Base-by-base conservation (phyloP, 306 rosid species). In the Quercus suber region DNA sequence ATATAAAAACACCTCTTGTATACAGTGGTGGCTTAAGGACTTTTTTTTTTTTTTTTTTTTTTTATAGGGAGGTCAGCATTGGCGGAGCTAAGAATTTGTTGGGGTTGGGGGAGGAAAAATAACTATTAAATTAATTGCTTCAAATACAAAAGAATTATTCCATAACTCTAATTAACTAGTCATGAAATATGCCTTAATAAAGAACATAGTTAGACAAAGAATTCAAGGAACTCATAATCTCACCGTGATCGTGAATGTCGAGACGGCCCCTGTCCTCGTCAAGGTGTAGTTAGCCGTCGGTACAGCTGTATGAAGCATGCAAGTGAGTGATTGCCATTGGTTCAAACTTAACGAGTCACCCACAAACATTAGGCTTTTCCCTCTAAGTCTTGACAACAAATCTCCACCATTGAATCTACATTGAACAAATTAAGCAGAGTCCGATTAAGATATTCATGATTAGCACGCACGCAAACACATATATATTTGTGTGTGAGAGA, bases 241-340 rank as follows among this genome's bases (percentile, higher is more conserved):
- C 49, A 89, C 96, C 79, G 43, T 82, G 64, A 89, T 87, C 1
- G 82, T 80, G 86, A 89, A 82, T 20, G 72, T 84, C 28, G 88
- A 89, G 69, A 89, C 55, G 49, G 0, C 71, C 21, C 83, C 83
- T 1, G 1, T 79, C 31, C 79, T 87, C 0, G 20, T 1, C 12
- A 67, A 72, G 55, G 81, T 72, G 80, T 89, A 87, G 1, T 79
- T 56, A 3, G 83, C 74, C 10, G 73, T 71, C 57, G 90, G 89
- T 18, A 61, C 83, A 56, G 83, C 70, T n/a, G 31, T 78, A 56
- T 85, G 86, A 43, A 89, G 78, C 91, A 89, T 78, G 83, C 92
- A 87, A 68, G 85, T 78, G 72, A 91, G 92, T 81, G 92, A 88
- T 73, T 85, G 92, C 94, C 94, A 88, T 71, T 90, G 94, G 76